phyloP scores from a whole-genome alignment of 768 basidiomycete species.

The Tephrocybe rancida region DNA sequence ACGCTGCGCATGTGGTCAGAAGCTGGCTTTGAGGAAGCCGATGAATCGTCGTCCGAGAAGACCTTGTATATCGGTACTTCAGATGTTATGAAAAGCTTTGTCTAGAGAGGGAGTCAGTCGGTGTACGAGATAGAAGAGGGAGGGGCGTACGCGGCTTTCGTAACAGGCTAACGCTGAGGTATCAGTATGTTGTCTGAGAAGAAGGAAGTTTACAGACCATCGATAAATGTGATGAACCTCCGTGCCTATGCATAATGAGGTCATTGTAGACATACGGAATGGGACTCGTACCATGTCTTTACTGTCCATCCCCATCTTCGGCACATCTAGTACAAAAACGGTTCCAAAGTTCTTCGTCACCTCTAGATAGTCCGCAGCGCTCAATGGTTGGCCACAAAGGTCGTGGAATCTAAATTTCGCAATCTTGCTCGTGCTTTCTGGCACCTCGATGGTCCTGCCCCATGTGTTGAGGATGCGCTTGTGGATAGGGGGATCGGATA shows the following conservation, averaged over 20 bases:
- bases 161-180: conserved; percentile 66
- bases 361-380: conserved; percentile 95
- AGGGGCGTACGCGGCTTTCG: conserved; percentile 71
- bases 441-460: conserved; percentile 82
- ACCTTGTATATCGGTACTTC: conserved; percentile 90
- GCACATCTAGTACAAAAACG: conserved; percentile 85
- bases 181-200: conserved; percentile 3
- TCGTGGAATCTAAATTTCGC: conserved; percentile 88
- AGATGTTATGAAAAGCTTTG: conserved; percentile 89
- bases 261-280: neutral
- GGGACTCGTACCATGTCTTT: conserved; percentile 78
- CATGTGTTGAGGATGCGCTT: conserved; percentile 80
- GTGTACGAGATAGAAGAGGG: neutral
- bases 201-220: conserved; percentile 53
- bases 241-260: conserved; percentile 61
- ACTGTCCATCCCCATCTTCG: conserved; percentile 82
- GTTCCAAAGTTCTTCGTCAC: conserved; percentile 87
- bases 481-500: conserved; percentile 54
- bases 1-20: conserved; percentile 90
- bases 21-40: conserved; percentile 40
- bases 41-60: conserved; percentile 72
- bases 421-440: conserved; percentile 76
- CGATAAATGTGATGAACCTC: conserved; percentile 97
- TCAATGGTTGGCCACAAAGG: conserved; percentile 86
- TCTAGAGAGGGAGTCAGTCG: conserved; percentile 43